Evolutionary conservation across 805 yeast genomes (phyloP).

Genomic region (Diddensiella santjacobensis): DNA sequence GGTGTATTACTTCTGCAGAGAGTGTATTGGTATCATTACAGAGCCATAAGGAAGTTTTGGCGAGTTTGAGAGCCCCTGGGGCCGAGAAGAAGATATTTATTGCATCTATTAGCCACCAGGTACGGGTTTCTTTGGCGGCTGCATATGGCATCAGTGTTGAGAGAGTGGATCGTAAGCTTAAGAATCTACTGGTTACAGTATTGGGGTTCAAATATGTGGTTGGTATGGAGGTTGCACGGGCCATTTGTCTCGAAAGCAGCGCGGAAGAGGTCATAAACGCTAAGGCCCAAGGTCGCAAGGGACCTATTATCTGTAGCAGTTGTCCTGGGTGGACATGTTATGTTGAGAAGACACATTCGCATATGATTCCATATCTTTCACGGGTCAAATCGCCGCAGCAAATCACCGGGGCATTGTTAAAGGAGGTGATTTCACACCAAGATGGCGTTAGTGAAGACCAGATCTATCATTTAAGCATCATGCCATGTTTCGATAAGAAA

Average conservation of each 20-base stretch:
- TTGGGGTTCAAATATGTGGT: slow-evolving; percentile 73
- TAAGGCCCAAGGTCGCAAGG: slow-evolving; percentile 8
- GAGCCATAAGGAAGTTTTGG: slow-evolving; percentile 73
- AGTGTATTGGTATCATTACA: slow-evolving; percentile 89
- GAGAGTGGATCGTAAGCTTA: slow-evolving; percentile 57
- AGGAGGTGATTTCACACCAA: slow-evolving; percentile 44
- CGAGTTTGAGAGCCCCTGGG: slow-evolving; percentile 42
- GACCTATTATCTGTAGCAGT: slow-evolving; percentile 63
- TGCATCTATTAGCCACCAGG: slow-evolving; percentile 80
- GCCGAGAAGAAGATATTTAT: slow-evolving; percentile 48
- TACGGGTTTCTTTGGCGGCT: slow-evolving; percentile 74
- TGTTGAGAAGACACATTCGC: slow-evolving; percentile 93
- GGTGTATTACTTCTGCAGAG: slow-evolving; percentile 97
- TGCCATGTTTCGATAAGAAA: slow-evolving; percentile 98
- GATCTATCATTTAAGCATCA: slow-evolving; percentile 77
- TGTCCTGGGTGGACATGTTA: slow-evolving; percentile 98
- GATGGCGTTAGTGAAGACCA: slow-evolving; percentile 30
- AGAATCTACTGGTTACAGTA: slow-evolving; percentile 51
- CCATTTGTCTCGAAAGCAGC: slow-evolving; percentile 51
- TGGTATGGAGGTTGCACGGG: slow-evolving; percentile 81
- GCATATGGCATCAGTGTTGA: slow-evolving; percentile 54
- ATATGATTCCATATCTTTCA: slow-evolving; percentile 65
- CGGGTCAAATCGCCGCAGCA: slow-evolving; percentile 88
- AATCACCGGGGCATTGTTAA: slow-evolving; percentile 77
- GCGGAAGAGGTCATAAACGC: slow-evolving; percentile 39